Evolutionary conservation across 805 yeast genomes (phyloP), one percentile per base, ranked within the genome.

Genomic region (Candida ponderosae): DNA sequence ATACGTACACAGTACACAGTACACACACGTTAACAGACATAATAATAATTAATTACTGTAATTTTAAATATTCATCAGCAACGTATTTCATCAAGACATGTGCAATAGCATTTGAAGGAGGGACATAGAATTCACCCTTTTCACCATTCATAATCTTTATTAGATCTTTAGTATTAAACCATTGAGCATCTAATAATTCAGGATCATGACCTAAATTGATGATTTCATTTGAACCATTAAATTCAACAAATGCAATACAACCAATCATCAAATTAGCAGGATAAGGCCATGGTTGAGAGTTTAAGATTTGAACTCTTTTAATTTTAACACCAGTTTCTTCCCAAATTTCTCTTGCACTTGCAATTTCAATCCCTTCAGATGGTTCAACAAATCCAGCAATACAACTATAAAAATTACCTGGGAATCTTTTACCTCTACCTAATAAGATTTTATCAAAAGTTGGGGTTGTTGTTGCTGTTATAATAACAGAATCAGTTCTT

Each of bases 311-410:
- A 21, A 90, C 81, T 21, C 70, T 57, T 4, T 59, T 46, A 37
- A 77, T 78, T 37, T 61, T 68, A 27, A 87, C 82, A 7, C 98
- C 98, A 5, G 97, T 81, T 59, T 90, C 98, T 57, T 90, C 98
- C 87, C 93, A 89, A 23, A 85, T 81, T 57, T 90, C 98, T 44
- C 98, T 68, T 32, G 79, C 65, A 18, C 90, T 83, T 11, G 96
- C 93, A 33, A 76, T 80, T 59, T 90, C 97, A 17, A 90, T 77
- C 2, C 94, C 77, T 62, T 90, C 98, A 21, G 89, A 82, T 1
- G 96, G 96, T 57, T 90, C 98, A 76, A 90, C 79, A 59, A 93
- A 93, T 4, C 97, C 98, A 4, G 97, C 96, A 36, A 94, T 75
- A 52, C 95, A 81, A 15, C 90, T 72, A 60, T 81, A 90, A 79